Conservation (phyloP, 2,329 filamentous ascomycete species). For the Colletotrichum tamarilloi region DNA sequence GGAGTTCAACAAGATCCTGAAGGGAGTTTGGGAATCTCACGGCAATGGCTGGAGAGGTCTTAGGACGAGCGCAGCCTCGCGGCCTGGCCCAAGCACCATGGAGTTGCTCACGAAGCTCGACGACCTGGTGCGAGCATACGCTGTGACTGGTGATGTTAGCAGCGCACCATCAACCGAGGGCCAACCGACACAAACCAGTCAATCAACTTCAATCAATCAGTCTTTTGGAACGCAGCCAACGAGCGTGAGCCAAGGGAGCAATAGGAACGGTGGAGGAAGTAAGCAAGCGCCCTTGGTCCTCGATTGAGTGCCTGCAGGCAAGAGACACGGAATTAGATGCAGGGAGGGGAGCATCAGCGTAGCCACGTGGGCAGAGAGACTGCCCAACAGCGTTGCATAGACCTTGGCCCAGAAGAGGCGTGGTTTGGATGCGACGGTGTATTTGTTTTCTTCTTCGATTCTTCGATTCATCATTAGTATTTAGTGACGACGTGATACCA, state of each 20-base stretch:
- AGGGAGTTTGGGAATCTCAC: slow-evolving; percentile 56
- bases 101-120: slow-evolving; percentile 61
- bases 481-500: not conserved
- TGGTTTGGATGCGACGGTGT: not conserved
- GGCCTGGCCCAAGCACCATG: slow-evolving; percentile 51
- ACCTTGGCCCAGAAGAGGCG: not conserved
- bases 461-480: not conserved
- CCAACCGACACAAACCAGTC: slow-evolving; percentile 30
- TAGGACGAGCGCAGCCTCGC: slow-evolving; percentile 57
- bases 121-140: slow-evolving; percentile 54
- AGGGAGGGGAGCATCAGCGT: not conserved
- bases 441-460: not conserved
- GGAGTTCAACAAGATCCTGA: slow-evolving; percentile 52
- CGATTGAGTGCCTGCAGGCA: slow-evolving; percentile 12
- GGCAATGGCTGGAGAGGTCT: slow-evolving; percentile 62
- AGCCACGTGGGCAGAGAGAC: not conserved
- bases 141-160: slow-evolving; percentile 37
- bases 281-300: slow-evolving; percentile 34
- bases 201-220: slow-evolving; percentile 30
- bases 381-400: not conserved
- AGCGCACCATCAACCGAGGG: slow-evolving; percentile 27
- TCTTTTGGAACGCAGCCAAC: slow-evolving; percentile 34
- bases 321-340: not conserved
- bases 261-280: slow-evolving; percentile 24
- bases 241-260: slow-evolving; percentile 26